A percentile compares a stretch with the other conserved stretches of the same genome.
These are phyloP conservation scores for Ophiosphaerella herpotricha DNA, from an alignment of 2,329 filamentous ascomycete species.

Conservation along the genomic window DNA sequence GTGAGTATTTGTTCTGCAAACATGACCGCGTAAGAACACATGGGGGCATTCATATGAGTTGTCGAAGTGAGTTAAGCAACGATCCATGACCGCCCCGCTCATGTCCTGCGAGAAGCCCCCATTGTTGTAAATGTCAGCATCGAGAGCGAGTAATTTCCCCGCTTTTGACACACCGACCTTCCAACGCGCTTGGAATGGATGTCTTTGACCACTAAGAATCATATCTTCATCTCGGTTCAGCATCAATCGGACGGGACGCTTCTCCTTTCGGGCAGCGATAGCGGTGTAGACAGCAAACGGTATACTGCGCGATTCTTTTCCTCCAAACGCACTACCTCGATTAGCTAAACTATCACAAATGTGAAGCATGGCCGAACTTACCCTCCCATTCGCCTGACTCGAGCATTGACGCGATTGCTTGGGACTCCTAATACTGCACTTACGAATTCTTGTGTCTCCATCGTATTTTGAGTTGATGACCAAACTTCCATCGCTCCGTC, in stretches of 20 bases:
- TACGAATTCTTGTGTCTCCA: slow-evolving; percentile 63
- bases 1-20: slow-evolving; percentile 94
- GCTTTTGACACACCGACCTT: slow-evolving; percentile 91
- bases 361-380: no score
- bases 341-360: no score
- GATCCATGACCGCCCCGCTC: slow-evolving; percentile 78
- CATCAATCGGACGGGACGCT: slow-evolving; percentile 86
- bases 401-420: slow-evolving; percentile 84
- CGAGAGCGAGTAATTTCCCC: slow-evolving; percentile 87
- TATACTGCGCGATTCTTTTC: slow-evolving; percentile 87
- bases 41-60: slow-evolving; percentile 88
- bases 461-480: slow-evolving; percentile 48
- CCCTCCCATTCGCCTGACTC: slow-evolving; percentile 88
- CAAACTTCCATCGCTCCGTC: slow-evolving; percentile 93
- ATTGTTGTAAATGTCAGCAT: slow-evolving; percentile 89
- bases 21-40: slow-evolving; percentile 77
- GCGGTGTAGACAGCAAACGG: slow-evolving; percentile 82
- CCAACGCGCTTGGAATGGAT: slow-evolving; percentile 88
- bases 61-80: slow-evolving; percentile 83
- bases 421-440: slow-evolving; percentile 81
- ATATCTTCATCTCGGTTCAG: slow-evolving; percentile 96
- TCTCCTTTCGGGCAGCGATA: slow-evolving; percentile 81
- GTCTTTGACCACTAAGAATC: slow-evolving; percentile 83
- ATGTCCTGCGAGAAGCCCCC: slow-evolving; percentile 75
- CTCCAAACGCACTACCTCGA: slow-evolving; percentile 70